Evolutionary conservation across 805 yeast species (phyloP), one percentile per base, ranked within the genome.

Genomic region (Huiozyma sinensis): DNA sequence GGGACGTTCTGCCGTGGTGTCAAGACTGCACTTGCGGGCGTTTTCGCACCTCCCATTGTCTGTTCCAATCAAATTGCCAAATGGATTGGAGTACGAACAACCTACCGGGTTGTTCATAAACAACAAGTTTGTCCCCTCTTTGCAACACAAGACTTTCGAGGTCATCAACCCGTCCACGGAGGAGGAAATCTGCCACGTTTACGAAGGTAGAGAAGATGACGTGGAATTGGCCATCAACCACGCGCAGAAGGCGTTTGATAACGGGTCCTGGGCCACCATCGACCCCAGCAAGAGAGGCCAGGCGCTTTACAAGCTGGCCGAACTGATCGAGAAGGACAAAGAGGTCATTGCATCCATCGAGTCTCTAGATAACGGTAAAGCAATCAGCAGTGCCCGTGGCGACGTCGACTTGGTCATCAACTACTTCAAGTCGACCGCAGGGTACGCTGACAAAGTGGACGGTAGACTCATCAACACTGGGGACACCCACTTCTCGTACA

Each of bases 281-380:
- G 81, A 83, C 52, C 92, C 94, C 24, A 64, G 71, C 31, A 71
- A 67, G 44, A 78, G 95, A 62, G 79, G 80, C 38, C 66, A 62
- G 46, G 74, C 72, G 41, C 68, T 88, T 48, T 64, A 65, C 66
- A 83, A 77, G 63, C 73, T 89, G 45, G 95, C 95, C 38, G 88
- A 83, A 48, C 69, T 83, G 55, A 65, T 88, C 45, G 95, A 87
- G 60, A 71, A 76, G 58, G 71, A 88, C 59, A 73, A 79, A 40
- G 90, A 84, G 48, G 65, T 78, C 35, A 68, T 88, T 44, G 88
- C 95, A 29, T 72, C 79, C 43, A 81, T 88, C 57, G 97, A 88
- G 68, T 73, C 95, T 28, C 70, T 82, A 58, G 95, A 88, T 67
- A 85, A 87, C 60, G 97, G 97, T 67, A 88, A 88, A 69, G 80